These are phyloP conservation scores for Kodamaea suecica DNA, from an alignment of 1,139 yeast genomes.

Conservation along the genomic window DNA sequence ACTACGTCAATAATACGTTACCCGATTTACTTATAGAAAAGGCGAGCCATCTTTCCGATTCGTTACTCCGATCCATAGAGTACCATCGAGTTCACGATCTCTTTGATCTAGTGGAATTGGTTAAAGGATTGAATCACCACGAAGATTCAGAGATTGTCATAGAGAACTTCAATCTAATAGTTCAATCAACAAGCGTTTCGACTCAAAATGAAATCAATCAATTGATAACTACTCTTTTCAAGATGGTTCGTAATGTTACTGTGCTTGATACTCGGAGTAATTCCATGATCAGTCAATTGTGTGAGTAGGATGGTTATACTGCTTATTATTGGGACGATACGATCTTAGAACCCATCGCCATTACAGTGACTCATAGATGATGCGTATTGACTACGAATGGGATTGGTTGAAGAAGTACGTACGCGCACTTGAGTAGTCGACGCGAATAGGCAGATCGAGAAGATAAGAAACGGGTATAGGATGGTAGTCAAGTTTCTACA, in stretches of 20 bases:
- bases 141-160: slow-evolving; percentile 1
- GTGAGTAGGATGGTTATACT: too few relatives aligned
- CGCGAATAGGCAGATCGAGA: too few relatives aligned
- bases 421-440: too few relatives aligned
- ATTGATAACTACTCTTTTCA: slow-evolving; percentile 5
- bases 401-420: too few relatives aligned
- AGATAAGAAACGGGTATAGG: too few relatives aligned
- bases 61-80: slow-evolving; percentile 5
- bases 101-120: slow-evolving; percentile 4
- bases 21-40: slow-evolving; percentile 4
- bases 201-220: slow-evolving; percentile 7
- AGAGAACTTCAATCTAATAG: slow-evolving; percentile 6
- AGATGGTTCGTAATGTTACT: slow-evolving; percentile 1
- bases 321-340: too few relatives aligned
- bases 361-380: too few relatives aligned
- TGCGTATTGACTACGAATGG: too few relatives aligned
- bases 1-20: slow-evolving; percentile 2
- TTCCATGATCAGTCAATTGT: slow-evolving; percentile 2
- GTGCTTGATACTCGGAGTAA: slow-evolving; percentile 6
- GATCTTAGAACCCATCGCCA: too few relatives aligned
- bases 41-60: slow-evolving; percentile 1
- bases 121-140: neutral
- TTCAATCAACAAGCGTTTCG: slow-evolving; percentile 3
- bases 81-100: slow-evolving; percentile 8
- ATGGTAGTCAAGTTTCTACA: too few relatives aligned